phyloP scores from a whole-genome alignment of 305 asterid genomes.

The Fraxinus platypoda region DNA sequence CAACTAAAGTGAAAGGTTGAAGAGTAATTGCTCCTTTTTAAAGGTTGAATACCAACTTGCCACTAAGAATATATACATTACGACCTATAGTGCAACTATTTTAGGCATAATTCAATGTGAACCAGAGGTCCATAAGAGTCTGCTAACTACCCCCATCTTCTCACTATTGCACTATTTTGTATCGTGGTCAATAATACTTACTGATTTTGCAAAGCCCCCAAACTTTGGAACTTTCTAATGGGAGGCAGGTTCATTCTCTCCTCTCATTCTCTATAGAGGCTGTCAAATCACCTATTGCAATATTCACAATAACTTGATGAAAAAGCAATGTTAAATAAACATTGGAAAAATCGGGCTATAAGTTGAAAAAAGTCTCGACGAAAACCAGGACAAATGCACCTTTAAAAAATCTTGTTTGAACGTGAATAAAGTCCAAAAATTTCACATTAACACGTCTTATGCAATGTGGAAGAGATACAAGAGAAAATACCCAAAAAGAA shows the following conservation, averaged over 20 bases:
- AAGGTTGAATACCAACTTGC: not conserved
- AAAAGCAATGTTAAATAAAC: not conserved
- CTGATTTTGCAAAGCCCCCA: slow-evolving; percentile 32
- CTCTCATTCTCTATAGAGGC: not conserved
- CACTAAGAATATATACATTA: not conserved
- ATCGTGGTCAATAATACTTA: slow-evolving; percentile 1
- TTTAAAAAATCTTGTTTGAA: not conserved
- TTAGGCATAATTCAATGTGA: slow-evolving; percentile 27
- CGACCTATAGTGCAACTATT: not conserved
- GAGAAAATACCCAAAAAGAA: not conserved
- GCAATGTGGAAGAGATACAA: not conserved
- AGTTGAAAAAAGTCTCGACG: not conserved
- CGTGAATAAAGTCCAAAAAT: slow-evolving; percentile 23
- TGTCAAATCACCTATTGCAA: not conserved
- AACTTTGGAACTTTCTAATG: slow-evolving; percentile 35
- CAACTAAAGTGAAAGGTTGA: not conserved
- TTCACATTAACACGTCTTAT: slow-evolving; percentile 22
- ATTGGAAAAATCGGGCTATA: not conserved
- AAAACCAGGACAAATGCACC: not conserved
- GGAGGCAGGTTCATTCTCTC: not conserved
- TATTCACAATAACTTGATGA: not conserved
- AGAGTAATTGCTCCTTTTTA: not conserved
- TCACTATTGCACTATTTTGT: not conserved
- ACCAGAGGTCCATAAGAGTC: slow-evolving; percentile 32
- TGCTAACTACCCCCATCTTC: slow-evolving; percentile 10